Conservation (phyloP, 23 red algal genomes). For the Cyanidioschyzon merolae region DNA sequence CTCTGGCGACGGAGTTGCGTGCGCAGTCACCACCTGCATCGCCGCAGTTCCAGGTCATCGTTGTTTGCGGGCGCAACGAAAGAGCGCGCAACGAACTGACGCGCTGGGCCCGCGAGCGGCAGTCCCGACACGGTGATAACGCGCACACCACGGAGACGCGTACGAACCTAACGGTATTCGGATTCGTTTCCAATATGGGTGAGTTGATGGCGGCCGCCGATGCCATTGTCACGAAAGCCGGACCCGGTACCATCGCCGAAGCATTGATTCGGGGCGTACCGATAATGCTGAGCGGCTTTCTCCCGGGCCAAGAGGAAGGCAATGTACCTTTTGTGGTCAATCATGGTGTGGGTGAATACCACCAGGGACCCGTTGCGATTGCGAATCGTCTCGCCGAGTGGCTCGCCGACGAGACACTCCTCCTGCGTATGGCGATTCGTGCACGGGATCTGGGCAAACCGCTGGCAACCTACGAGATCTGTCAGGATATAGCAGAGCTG, state of each 20-base stretch:
- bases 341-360: slow-evolving; percentile 59
- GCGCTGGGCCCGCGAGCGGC: slow-evolving; percentile 24
- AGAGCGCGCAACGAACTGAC: slow-evolving; percentile 28
- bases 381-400: slow-evolving; percentile 42
- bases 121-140: background rate
- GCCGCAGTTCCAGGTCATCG: slow-evolving; percentile 43
- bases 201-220: slow-evolving; percentile 88
- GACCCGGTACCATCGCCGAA: slow-evolving; percentile 95
- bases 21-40: background rate
- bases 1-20: slow-evolving; percentile 19
- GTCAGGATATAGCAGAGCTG: slow-evolving; percentile 47
- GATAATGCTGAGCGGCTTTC: slow-evolving; percentile 67
- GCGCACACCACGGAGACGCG: background rate
- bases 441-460: slow-evolving; percentile 52
- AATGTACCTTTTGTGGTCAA: slow-evolving; percentile 78
- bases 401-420: slow-evolving; percentile 37
- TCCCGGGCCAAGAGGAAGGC: slow-evolving; percentile 92
- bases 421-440: slow-evolving; percentile 29
- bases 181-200: slow-evolving; percentile 89
- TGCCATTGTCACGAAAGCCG: slow-evolving; percentile 77
- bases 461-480: slow-evolving; percentile 62
- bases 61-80: slow-evolving; percentile 87
- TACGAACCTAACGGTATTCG: slow-evolving; percentile 24
- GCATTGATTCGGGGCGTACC: slow-evolving; percentile 76
- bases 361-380: slow-evolving; percentile 40